phyloP scores from a whole-genome alignment of 345 rosid genomes.

The Leavenworthia alabamica region DNA sequence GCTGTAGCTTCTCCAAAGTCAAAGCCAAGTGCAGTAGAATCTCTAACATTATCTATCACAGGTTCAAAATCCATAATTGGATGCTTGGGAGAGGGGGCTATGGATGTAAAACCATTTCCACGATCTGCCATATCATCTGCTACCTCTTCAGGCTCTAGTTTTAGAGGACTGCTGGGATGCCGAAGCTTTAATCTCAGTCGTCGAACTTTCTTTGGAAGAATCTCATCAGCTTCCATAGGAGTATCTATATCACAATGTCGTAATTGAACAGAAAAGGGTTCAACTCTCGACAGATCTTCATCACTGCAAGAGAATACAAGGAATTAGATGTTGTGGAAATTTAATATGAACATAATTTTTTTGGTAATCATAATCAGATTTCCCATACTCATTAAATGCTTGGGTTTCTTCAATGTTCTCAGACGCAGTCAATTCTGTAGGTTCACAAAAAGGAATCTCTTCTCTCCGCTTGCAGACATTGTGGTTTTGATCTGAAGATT shows the following conservation, averaged over 20 bases:
- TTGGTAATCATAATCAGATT: conserved; percentile 15
- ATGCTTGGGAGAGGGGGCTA: conserved; percentile 27
- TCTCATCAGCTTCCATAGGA: conserved; percentile 35
- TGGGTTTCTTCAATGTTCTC: conserved; percentile 30
- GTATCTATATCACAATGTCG: conserved; percentile 27
- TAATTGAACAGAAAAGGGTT: conserved; percentile 18
- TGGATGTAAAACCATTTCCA: conserved; percentile 28
- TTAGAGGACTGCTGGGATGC: conserved; percentile 31
- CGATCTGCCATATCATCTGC: conserved; percentile 32
- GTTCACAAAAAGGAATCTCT: conserved; percentile 25
- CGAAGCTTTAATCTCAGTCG: conserved; percentile 49
- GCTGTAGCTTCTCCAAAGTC: conserved; percentile 36
- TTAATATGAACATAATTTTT: background rate
- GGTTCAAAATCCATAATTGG: conserved; percentile 27
- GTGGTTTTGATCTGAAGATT: conserved; percentile 37
- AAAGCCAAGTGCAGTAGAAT: conserved; percentile 27
- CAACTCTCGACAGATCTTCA: conserved; percentile 29
- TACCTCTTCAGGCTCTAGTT: conserved; percentile 30
- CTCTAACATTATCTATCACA: conserved; percentile 19
- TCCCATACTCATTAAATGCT: conserved; percentile 37
- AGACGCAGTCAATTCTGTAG: conserved; percentile 17
- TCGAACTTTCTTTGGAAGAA: conserved; percentile 40
- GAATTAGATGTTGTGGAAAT: conserved; percentile 10
- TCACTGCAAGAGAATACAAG: conserved; percentile 46
- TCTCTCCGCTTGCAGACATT: conserved; percentile 49